Percentiles rank a stretch among this genome's conserved stretches.
These are phyloP conservation scores for Penicillium dipodomyicola DNA, from an alignment of 495 filamentous ascomycete genomes.

Conservation along the genomic window DNA sequence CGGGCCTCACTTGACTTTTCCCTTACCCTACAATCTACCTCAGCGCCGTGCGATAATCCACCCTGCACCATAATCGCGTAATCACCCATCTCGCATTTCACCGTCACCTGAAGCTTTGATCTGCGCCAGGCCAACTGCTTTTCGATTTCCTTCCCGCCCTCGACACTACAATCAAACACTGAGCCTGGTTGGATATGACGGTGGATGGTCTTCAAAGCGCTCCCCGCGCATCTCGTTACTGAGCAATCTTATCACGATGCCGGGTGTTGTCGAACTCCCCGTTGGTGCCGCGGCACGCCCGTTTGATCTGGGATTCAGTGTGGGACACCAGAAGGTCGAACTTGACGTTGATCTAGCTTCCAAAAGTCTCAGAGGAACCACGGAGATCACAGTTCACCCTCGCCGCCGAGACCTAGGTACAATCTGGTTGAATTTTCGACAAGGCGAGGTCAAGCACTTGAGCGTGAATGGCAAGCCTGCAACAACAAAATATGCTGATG, in stretches of 20 bases:
- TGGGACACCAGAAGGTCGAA: slow-evolving; percentile 80
- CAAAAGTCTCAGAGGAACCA: slow-evolving; percentile 72
- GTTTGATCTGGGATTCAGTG: slow-evolving; percentile 50
- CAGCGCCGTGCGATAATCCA: neutral
- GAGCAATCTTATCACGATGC: slow-evolving; percentile 43
- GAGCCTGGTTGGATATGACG: slow-evolving; percentile 41
- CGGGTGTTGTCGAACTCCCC: slow-evolving; percentile 45
- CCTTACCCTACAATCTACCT: neutral
- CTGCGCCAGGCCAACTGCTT: neutral
- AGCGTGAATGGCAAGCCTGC: slow-evolving; percentile 66
- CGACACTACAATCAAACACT: slow-evolving; percentile 14
- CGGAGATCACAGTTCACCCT: slow-evolving; percentile 75
- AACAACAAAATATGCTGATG: slow-evolving; percentile 64
- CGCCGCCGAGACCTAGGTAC: slow-evolving; percentile 60
- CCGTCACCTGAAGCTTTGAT: slow-evolving; percentile 1
- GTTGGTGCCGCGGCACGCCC: slow-evolving; percentile 32
- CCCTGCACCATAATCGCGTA: slow-evolving; percentile 1
- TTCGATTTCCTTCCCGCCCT: neutral
- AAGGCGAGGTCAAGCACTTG: slow-evolving; percentile 69
- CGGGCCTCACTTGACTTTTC: neutral
- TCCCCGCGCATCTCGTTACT: slow-evolving; percentile 42
- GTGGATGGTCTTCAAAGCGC: slow-evolving; percentile 40
- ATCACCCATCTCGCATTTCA: slow-evolving; percentile 4
- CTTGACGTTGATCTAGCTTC: slow-evolving; percentile 81
- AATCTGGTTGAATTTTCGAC: slow-evolving; percentile 81